Base-by-base conservation (phyloP, 441 rosid genomes). In the Arabidopsis hybrid region DNA sequence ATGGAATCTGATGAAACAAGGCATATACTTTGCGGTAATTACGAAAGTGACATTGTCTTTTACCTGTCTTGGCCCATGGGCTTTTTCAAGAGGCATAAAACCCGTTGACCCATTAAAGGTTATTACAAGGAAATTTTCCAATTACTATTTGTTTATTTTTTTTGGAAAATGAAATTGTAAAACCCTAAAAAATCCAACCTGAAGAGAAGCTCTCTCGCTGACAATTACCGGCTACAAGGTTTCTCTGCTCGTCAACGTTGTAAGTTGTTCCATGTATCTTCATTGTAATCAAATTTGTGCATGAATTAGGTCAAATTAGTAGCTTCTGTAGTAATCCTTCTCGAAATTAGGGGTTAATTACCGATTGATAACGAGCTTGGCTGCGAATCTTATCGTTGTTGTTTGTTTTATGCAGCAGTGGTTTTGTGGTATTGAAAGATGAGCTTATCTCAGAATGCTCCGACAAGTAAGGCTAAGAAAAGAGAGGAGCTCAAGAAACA, bases 401-500 rank as follows among this genome's bases (percentile, higher is more conserved):
- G 65, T 63, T 63, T 31, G 6, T 13, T 60, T 9, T 21, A 6
- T 78, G 55, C 60, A 60, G 69, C 64, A 12, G 77, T 34, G 40
- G 29, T 34, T 3, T 58, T 60, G 10, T 39, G 61, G 59, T 38
- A 64, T 42, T 64, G 58, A 77, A 78, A 62, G 53, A 81, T 90
- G 91, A 84, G 85, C 67, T 79, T 90, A 75, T 90, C 93, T 47
- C 93, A 90, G 74, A 85, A 86, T 68, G 65, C 57, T 71, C 83
- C 75, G 53, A 68, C 77, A 6, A 87, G 72, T 78, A 85, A 85
- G 78, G 21, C 47, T 50, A 62, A 4, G 2, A 82, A 55, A 55
- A 77, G 65, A 51, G 81, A 76, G 17, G 81, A 76, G 36, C 63
- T 14, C 2, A 39, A 66, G 38, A 79, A 58, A 55, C 82, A 72